Evolutionary conservation across 2,329 filamentous ascomycete genomes (phyloP).

Genomic region (Penicillium sp.): DNA sequence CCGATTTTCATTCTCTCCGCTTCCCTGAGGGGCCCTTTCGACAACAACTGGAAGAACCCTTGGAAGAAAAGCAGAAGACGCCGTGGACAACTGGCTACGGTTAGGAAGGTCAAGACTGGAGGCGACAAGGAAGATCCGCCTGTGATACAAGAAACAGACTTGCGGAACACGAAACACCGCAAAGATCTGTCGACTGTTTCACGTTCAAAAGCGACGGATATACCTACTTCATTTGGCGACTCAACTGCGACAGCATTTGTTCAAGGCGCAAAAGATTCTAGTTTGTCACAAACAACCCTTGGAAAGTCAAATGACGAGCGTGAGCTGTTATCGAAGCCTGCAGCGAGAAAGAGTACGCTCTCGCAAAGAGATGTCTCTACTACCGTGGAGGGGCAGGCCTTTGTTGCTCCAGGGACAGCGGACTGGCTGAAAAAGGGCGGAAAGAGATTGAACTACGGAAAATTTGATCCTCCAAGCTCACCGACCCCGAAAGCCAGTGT

Average conservation of each 20-base stretch:
- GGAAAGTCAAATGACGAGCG: not conserved
- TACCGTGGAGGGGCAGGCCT: conserved; percentile 3
- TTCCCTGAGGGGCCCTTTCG: conserved; percentile 50
- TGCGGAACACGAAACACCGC: conserved; percentile 24
- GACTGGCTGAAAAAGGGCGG: conserved; percentile 38
- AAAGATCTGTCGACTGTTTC: conserved; percentile 16
- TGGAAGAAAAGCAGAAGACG: conserved; percentile 27
- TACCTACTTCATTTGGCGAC: not conserved
- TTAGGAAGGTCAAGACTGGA: not conserved
- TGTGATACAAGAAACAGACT: conserved; percentile 34
- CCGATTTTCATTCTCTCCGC: conserved; percentile 52
- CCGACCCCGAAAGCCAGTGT: conserved; percentile 33
- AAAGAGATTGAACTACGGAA: conserved; percentile 31
- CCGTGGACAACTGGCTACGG: not conserved
- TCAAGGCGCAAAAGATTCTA: not conserved
- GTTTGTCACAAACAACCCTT: not conserved
- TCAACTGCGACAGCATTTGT: not conserved
- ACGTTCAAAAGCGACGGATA: not conserved
- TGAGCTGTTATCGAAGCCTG: not conserved
- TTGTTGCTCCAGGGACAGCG: not conserved
- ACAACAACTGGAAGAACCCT: conserved; percentile 51
- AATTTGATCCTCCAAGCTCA: conserved; percentile 42
- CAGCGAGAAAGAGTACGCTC: not conserved
- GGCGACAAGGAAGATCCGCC: conserved; percentile 5
- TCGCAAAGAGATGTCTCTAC: not conserved